Percentiles rank a stretch among this genome's conserved stretches.
Conservation (phyloP, 768 basidiomycete genomes). For the Cyclocybe cylindracea region DNA sequence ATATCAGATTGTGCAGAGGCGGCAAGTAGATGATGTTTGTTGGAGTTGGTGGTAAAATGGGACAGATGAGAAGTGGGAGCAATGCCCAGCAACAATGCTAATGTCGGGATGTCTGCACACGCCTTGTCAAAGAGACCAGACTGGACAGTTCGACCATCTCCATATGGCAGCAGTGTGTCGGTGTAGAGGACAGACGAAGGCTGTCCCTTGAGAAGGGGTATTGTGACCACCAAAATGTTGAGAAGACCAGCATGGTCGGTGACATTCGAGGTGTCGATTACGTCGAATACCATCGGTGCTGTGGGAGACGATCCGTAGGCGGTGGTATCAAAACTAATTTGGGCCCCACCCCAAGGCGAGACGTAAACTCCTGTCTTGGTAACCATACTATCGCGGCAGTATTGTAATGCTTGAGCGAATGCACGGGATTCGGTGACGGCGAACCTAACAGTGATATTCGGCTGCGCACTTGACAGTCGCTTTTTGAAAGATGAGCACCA, state of each 20-base stretch:
- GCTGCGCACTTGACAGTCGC: slow-evolving; percentile 1
- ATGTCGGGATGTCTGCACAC: slow-evolving; percentile 39
- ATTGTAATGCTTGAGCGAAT: slow-evolving; percentile 36
- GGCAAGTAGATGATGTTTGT: slow-evolving; percentile 37
- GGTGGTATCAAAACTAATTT: slow-evolving; percentile 29
- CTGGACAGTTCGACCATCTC: not conserved
- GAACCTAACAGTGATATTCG: slow-evolving; percentile 35
- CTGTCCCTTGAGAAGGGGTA: slow-evolving; percentile 35
- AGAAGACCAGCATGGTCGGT: slow-evolving; percentile 48
- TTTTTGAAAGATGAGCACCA: slow-evolving; percentile 32
- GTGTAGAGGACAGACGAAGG: slow-evolving; percentile 39
- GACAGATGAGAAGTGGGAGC: slow-evolving; percentile 39
- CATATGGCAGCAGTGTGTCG: slow-evolving; percentile 35
- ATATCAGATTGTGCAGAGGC: not conserved
- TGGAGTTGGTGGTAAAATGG: slow-evolving; percentile 39
- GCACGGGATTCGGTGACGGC: slow-evolving; percentile 41
- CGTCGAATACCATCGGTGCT: slow-evolving; percentile 40
- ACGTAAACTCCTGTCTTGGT: slow-evolving; percentile 30
- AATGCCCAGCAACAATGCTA: slow-evolving; percentile 44
- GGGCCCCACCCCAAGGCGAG: slow-evolving; percentile 33
- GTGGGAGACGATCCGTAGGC: slow-evolving; percentile 26
- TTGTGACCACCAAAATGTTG: slow-evolving; percentile 39
- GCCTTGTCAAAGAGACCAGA: slow-evolving; percentile 30
- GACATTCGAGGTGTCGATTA: slow-evolving; percentile 54
- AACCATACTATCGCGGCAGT: slow-evolving; percentile 13